Evolutionary conservation across 1,284 basidiomycete genomes (phyloP).

Genomic region (Rhodofomes roseus): DNA sequence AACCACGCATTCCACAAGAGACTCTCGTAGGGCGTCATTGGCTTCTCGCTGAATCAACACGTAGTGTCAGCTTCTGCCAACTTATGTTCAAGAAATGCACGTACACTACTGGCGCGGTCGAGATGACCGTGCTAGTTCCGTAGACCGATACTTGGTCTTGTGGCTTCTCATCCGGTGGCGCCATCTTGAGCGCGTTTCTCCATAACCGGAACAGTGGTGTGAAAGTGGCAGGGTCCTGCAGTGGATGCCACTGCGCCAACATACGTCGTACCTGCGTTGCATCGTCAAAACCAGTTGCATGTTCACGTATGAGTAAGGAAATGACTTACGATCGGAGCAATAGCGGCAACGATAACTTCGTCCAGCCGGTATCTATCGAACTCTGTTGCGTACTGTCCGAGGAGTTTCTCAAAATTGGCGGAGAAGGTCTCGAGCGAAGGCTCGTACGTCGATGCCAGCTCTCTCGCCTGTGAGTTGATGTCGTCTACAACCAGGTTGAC

Average conservation of each 20-base stretch:
- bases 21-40: conserved; percentile 95
- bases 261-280: conserved; percentile 52
- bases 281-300: conserved; percentile 7
- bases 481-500: conserved; percentile 72
- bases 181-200: conserved; percentile 64
- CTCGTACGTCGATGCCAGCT: conserved; percentile 60
- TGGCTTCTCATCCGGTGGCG: conserved; percentile 36
- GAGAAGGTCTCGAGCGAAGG: conserved; percentile 70
- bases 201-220: conserved; percentile 66
- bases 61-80: conserved; percentile 8
- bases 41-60: conserved; percentile 41
- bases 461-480: conserved; percentile 61
- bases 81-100: conserved; percentile 13
- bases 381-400: conserved; percentile 72
- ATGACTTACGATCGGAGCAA: conserved; percentile 64
- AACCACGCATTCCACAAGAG: conserved; percentile 95
- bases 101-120: conserved; percentile 35
- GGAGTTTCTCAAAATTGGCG: conserved; percentile 65
- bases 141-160: conserved; percentile 53
- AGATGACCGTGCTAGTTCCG: conserved; percentile 39
- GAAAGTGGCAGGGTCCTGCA: conserved; percentile 62
- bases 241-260: conserved; percentile 68
- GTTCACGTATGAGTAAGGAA: neutral
- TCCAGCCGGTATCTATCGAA: conserved; percentile 82
- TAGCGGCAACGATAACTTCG: conserved; percentile 89